Base-by-base conservation (phyloP, 2,329 filamentous ascomycete genomes). In the Sarocladium brachiariae region DNA sequence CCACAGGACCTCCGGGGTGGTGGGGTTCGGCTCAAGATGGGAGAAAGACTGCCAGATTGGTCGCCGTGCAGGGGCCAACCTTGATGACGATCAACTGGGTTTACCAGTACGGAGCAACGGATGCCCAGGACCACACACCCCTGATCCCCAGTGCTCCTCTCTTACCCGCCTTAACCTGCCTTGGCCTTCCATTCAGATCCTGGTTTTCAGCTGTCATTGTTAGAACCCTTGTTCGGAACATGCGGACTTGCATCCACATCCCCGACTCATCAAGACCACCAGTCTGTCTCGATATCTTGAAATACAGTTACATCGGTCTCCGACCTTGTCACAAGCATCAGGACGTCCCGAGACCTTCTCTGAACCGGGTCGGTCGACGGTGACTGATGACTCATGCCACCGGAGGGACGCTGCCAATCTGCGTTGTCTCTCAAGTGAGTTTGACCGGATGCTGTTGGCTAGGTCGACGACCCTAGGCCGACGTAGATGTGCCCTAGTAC, bases 91-190 rank as follows among this genome's bases (percentile, higher is more conserved):
- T 47, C 43, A 25, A 21, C 43, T 25, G 39, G 5, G 8, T 23
- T n/a, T 5, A 13, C 39, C 11, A 23, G 37, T 19, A 19, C 19
- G 16, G 11, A 37, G 6, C 14, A 6, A 37, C n/a, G n/a, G n/a
- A n/a, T n/a, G n/a, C n/a, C n/a, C n/a, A n/a, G n/a, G n/a, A n/a
- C n/a, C n/a, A n/a, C n/a, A n/a, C n/a, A 47, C 43, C 43, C 43
- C 43, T 47, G 43, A 47, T 47, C 21, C 39, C 30, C 39, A 16
- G 14, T 8, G 27, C 25, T 47, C 43, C 43, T 47, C 43, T 47
- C 25, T 47, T 47, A 47, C 43, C 43, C 43, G 43, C 43, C n/a
- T n/a, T 47, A 16, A 16, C 43, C 43, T 47, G 25, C 43, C 43
- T 47, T n/a, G n/a, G n/a, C n/a, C n/a, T n/a, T 33, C 43, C 43